Base-by-base conservation (phyloP, 2,329 filamentous ascomycete species). In the Paraphoma chrysanthemicola region DNA sequence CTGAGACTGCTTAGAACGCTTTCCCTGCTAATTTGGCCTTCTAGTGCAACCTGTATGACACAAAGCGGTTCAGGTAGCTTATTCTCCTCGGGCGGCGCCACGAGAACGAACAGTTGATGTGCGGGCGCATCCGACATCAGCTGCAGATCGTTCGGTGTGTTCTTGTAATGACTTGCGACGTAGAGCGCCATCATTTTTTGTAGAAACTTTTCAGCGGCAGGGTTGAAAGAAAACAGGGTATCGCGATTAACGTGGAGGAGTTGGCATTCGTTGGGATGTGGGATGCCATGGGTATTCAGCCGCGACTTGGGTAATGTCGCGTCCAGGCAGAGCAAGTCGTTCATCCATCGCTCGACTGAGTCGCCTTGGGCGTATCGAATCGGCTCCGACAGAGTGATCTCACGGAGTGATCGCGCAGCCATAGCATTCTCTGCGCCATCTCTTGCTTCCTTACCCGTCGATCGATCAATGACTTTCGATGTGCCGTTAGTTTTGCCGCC, bases 151-250 rank as follows among this genome's bases (percentile, higher is more conserved):
- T 99, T 96, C 0, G 95, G 95, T 0, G 93, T 92, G 79, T 99
- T 99, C 79, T 98, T 98, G 83, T 99, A 97, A 77, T 97, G 93
- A 67, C 92, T 96, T 29, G 95, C 93, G 29, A 99, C 96, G 69
- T 98, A 99, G 2, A 99, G 85, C 0, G 93, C 93, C 79, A 99
- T 94, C 92, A 99, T 97, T 69, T 97, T 93, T 75, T 99, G 95
- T 53, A 99, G 80, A 79, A 99, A 98, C 72, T 93, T 95, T 76
- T 99, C 95, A 2, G 95, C 96, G 17, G 98, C 92, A 2, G 93
- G 92, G 70, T 99, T 95, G 82, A 96, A 99, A 11, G 94, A 98
- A 81, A 99, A 99, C 12, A 99, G 86, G 8, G 94, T 98, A 79
- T 99, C 95, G 53, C 95, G 90, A 80, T 98, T 99, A 69, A 99